Evolutionary conservation across 768 basidiomycete genomes (phyloP).

Genomic region (Sporobolomyces roseus): DNA sequence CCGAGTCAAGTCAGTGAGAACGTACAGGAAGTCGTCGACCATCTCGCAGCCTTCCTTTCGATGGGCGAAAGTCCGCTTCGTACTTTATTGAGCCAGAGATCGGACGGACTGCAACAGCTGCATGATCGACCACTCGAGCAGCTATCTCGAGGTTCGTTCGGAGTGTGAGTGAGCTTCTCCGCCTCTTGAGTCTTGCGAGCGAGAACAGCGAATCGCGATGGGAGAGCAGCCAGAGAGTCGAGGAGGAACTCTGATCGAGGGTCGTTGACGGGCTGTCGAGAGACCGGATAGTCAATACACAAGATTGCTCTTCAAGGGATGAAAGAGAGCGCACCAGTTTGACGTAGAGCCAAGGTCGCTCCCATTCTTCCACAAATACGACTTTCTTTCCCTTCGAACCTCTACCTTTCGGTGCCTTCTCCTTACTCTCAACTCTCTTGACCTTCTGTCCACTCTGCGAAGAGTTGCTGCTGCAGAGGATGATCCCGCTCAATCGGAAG

Average conservation of each 20-base stretch:
- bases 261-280: constrained; percentile 15
- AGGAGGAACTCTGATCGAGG: constrained; percentile 8
- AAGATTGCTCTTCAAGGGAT: neutral
- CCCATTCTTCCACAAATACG: constrained; percentile 36
- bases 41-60: constrained; percentile 25
- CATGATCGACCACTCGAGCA: neutral
- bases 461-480: constrained; percentile 30
- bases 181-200: constrained; percentile 8
- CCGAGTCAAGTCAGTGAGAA: neutral
- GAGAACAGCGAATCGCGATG: constrained; percentile 13
- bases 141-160: neutral
- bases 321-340: constrained; percentile 20
- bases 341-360: constrained; percentile 32
- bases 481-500: constrained; percentile 23
- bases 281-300: neutral
- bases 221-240: constrained; percentile 10
- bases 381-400: constrained; percentile 22
- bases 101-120: constrained; percentile 9
- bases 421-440: constrained; percentile 36
- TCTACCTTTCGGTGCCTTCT: constrained; percentile 3
- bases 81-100: constrained; percentile 30
- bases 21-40: constrained; percentile 34
- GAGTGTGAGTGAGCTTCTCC: neutral
- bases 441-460: constrained; percentile 21
- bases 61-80: constrained; percentile 15